A percentile compares a stretch with the other conserved stretches of the same genome.
Conservation (phyloP, 306 rosid genomes). For the Cyamopsis tetragonoloba region DNA sequence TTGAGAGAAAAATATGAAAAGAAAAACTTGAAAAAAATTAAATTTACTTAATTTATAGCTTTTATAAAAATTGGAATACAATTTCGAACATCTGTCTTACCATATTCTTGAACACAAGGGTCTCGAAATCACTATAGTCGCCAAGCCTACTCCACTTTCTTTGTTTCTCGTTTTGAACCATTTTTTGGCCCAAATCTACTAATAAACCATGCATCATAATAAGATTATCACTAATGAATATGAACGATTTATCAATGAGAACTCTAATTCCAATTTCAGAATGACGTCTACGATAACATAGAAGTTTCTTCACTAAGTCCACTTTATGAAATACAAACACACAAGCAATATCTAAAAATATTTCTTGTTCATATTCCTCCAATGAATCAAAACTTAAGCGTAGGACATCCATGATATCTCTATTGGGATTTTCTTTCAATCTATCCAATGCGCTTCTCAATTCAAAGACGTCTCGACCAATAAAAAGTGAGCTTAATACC, state of each 20-base stretch:
- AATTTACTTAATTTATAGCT: neutral
- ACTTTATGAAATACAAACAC: too few relatives aligned
- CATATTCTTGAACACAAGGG: neutral
- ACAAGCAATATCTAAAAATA: too few relatives aligned
- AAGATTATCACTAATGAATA: neutral
- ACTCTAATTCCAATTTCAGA: neutral
- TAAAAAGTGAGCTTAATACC: too few relatives aligned
- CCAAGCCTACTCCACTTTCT: conserved; percentile 26
- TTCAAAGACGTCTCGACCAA: too few relatives aligned
- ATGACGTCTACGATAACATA: neutral
- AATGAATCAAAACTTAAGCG: too few relatives aligned
- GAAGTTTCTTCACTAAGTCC: too few relatives aligned
- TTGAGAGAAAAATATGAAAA: too few relatives aligned
- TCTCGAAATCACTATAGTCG: neutral
- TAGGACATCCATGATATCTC: too few relatives aligned
- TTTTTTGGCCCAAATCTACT: neutral
- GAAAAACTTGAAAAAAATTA: neutral
- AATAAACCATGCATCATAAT: conserved; percentile 19
- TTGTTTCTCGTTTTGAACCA: neutral
- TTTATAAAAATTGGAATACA: neutral
- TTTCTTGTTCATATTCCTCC: too few relatives aligned
- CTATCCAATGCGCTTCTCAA: too few relatives aligned
- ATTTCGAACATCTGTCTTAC: neutral
- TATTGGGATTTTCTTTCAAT: too few relatives aligned
- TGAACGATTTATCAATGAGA: conserved; percentile 22